Conservation (phyloP, 306 rosid genomes). For the Cercis canadensis region DNA sequence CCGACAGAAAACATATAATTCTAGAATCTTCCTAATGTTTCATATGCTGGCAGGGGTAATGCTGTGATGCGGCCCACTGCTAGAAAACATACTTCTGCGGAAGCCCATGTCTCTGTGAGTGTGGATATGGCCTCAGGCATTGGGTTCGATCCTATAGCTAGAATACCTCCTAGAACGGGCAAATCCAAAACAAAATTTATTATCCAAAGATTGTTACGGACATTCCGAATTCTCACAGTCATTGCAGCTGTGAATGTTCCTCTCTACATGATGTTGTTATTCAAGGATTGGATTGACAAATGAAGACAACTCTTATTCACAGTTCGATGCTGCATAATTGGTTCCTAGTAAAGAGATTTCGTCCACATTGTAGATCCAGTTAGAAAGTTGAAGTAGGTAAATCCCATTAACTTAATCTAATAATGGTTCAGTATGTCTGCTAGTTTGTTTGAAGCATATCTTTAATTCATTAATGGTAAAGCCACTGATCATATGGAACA, state of each 20-base stretch:
- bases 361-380: slow-evolving; percentile 34
- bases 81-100: slow-evolving; percentile 57
- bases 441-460: no score
- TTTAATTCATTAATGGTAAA: no score
- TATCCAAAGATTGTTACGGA: slow-evolving; percentile 70
- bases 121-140: slow-evolving; percentile 52
- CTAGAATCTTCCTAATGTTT: slow-evolving; percentile 3
- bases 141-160: slow-evolving; percentile 48
- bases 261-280: slow-evolving; percentile 76
- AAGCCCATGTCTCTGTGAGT: slow-evolving; percentile 53
- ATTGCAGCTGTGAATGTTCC: slow-evolving; percentile 83
- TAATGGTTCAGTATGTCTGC: no score
- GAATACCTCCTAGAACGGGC: slow-evolving; percentile 53
- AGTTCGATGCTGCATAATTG: no score
- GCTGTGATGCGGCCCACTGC: slow-evolving; percentile 73
- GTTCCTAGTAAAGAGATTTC: slow-evolving; percentile 7
- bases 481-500: slow-evolving; percentile 13
- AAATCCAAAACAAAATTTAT: slow-evolving; percentile 56
- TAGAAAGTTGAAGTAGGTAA: no score
- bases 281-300: slow-evolving; percentile 89
- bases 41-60: slow-evolving; percentile 60
- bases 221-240: slow-evolving; percentile 54
- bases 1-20: slow-evolving; percentile 6
- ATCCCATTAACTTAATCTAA: no score
- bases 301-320: slow-evolving; percentile 16